Conservation (phyloP, 768 basidiomycete genomes). For the Tulasnella sp. region DNA sequence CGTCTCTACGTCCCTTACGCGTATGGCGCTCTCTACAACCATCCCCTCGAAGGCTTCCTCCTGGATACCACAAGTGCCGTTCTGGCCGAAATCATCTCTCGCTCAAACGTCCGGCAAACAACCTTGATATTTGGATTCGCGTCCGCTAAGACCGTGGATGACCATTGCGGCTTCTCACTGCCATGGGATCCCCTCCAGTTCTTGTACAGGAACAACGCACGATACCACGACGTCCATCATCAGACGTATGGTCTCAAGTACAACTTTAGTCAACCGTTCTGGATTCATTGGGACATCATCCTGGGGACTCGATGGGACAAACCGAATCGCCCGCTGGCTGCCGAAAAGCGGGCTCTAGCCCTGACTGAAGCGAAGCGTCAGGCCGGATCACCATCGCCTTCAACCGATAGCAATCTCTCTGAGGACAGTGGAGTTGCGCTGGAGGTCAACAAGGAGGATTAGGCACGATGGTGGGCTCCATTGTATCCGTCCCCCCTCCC, state of each 20-base stretch:
- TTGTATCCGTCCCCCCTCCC: neutral
- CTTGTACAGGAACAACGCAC: conserved; percentile 79
- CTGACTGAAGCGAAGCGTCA: neutral
- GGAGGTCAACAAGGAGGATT: conserved; percentile 10
- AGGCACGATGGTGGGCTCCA: neutral
- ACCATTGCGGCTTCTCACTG: conserved; percentile 84
- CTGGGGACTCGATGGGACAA: conserved; percentile 56
- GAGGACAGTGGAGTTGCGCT: conserved; percentile 12
- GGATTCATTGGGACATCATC: conserved; percentile 84
- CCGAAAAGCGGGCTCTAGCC: conserved; percentile 7
- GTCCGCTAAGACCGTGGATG: conserved; percentile 88
- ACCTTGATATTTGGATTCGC: conserved; percentile 75
- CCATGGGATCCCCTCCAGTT: conserved; percentile 90
- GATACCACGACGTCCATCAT: conserved; percentile 98
- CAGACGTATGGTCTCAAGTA: conserved; percentile 68
- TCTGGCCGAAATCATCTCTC: conserved; percentile 59
- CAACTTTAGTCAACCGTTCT: conserved; percentile 95
- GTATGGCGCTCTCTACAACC: conserved; percentile 95
- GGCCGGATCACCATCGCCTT: neutral
- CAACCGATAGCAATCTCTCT: neutral
- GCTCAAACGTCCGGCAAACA: conserved; percentile 74
- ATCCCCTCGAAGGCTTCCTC: conserved; percentile 88
- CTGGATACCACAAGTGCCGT: conserved; percentile 77
- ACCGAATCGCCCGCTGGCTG: conserved; percentile 4
- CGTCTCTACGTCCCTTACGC: conserved; percentile 95